Evolutionary conservation across 495 filamentous ascomycete species (phyloP), one percentile per base, ranked within the genome.

Genomic region (Aspergillus kassunensis): DNA sequence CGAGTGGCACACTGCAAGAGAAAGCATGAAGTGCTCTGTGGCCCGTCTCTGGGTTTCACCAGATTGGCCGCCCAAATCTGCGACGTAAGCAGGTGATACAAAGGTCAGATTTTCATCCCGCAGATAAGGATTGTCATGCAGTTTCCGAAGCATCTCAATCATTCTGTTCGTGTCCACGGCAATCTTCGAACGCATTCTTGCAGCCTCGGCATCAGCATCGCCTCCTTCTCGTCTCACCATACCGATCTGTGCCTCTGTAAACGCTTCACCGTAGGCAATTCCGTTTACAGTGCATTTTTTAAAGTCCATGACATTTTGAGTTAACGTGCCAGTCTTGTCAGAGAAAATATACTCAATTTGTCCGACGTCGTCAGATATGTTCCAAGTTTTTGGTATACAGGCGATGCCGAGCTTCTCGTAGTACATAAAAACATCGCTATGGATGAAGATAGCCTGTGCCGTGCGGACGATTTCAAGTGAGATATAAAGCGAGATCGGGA

Each of bases 311-410:
- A 97, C 90, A 64, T 99, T 99, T 62, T 99, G 95, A 6, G 95
- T 99, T 58, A 99, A 72, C 4, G 95, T 99, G 30, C 95, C 95
- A 2, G 95, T 99, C 70, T 99, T 99, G 74, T 99, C 95, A 1
- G 95, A 97, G 74, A 99, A 99, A 56, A 99, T 96, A 70, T 97
- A 99, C 67, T 99, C 95, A 53, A 99, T 97, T 71, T 99, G 95
- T 9, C 95, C 95, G 27, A 99, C 78, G 59, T 99, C 95, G 60
- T 99, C 95, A 1, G 91, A 96, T 51, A 99, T 97, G 67, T 97
- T 99, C 95, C 95, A 99, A 2, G 93, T 90, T 59, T 97, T 97
- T 11, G 95, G 95, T 5, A 95, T 89, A 65, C 95, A 99, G 2
- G 90, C 89, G 59, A 95, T 89, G 60, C 93, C 91, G 60, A 97